phyloP scores from a whole-genome alignment of 2,329 filamentous ascomycete species.

The Alternaria hordeiaustralica region DNA sequence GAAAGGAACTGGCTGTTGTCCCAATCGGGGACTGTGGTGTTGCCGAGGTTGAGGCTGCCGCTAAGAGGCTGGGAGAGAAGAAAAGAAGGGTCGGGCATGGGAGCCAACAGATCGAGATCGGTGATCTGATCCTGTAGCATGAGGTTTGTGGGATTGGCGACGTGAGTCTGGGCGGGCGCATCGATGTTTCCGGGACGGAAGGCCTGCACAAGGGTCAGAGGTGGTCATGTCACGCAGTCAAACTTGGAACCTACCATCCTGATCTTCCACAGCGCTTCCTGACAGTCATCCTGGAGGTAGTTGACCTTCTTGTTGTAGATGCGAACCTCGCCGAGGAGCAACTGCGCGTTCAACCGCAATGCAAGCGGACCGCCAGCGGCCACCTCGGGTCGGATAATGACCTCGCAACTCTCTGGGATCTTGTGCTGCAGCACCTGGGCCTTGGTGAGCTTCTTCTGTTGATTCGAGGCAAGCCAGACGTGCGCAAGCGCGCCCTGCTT shows the following conservation, averaged over 20 bases:
- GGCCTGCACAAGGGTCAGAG: slow-evolving; percentile 59
- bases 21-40: slow-evolving; percentile 60
- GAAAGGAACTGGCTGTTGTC: slow-evolving; percentile 80
- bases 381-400: slow-evolving; percentile 79
- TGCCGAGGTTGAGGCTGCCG: slow-evolving; percentile 51
- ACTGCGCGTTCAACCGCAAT: slow-evolving; percentile 88
- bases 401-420: slow-evolving; percentile 91
- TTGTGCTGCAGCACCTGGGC: slow-evolving; percentile 94
- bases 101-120: slow-evolving; percentile 83
- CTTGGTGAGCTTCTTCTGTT: slow-evolving; percentile 98
- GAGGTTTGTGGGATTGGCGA: slow-evolving; percentile 83
- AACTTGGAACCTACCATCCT: slow-evolving; percentile 75
- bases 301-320: slow-evolving; percentile 98
- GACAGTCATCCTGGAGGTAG: slow-evolving; percentile 96
- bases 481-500: slow-evolving; percentile 97
- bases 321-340: slow-evolving; percentile 91
- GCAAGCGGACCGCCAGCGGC: slow-evolving; percentile 84
- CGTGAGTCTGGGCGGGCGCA: slow-evolving; percentile 76
- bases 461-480: slow-evolving; percentile 97
- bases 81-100: slow-evolving; percentile 82
- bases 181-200: slow-evolving; percentile 98
- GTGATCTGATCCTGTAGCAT: slow-evolving; percentile 92
- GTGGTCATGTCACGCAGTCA: background rate
- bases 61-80: slow-evolving; percentile 73
- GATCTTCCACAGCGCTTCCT: slow-evolving; percentile 96